phyloP scores from a whole-genome alignment of 805 yeast species.

The Candida multigemmis region DNA sequence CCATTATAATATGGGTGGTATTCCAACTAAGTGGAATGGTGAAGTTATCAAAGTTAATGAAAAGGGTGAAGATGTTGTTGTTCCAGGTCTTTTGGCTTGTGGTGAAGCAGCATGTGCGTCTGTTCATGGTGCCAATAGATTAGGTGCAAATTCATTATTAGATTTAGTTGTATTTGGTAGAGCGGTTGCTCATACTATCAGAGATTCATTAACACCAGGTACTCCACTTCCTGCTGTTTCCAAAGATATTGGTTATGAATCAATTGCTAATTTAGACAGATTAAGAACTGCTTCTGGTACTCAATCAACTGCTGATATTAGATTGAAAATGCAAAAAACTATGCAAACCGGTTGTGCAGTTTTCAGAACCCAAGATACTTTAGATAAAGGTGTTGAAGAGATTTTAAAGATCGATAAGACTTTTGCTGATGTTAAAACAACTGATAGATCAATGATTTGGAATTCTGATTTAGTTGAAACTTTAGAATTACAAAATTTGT shows the following conservation, averaged over 20 bases:
- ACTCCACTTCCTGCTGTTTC: slow-evolving; percentile 77
- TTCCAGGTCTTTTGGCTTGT: slow-evolving; percentile 92
- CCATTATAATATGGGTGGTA: slow-evolving; percentile 99
- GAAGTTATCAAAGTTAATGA: slow-evolving; percentile 81
- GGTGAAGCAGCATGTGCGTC: slow-evolving; percentile 99
- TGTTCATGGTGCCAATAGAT: slow-evolving; percentile 98
- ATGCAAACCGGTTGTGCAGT: slow-evolving; percentile 98
- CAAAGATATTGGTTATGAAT: slow-evolving; percentile 80
- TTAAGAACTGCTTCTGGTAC: slow-evolving; percentile 82
- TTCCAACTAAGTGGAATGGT: slow-evolving; percentile 96
- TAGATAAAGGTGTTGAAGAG: slow-evolving; percentile 83
- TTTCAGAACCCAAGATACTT: slow-evolving; percentile 85
- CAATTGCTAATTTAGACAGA: slow-evolving; percentile 84
- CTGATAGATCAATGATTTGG: slow-evolving; percentile 98
- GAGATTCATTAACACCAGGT: slow-evolving; percentile 81
- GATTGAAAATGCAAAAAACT: slow-evolving; percentile 87
- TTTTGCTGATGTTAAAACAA: slow-evolving; percentile 69
- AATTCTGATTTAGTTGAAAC: slow-evolving; percentile 95
- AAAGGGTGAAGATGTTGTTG: slow-evolving; percentile 81
- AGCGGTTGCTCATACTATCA: slow-evolving; percentile 91
- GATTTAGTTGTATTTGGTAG: slow-evolving; percentile 98
- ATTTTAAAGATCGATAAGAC: slow-evolving; percentile 68
- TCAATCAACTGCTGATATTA: slow-evolving; percentile 75
- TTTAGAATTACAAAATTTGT: slow-evolving; percentile 88
- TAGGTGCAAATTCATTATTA: slow-evolving; percentile 95